Percentiles rank a stretch among this genome's conserved stretches.
These are phyloP conservation scores for Aspergillus sp. DNA, from an alignment of 2,329 filamentous ascomycete species.

Conservation along the genomic window DNA sequence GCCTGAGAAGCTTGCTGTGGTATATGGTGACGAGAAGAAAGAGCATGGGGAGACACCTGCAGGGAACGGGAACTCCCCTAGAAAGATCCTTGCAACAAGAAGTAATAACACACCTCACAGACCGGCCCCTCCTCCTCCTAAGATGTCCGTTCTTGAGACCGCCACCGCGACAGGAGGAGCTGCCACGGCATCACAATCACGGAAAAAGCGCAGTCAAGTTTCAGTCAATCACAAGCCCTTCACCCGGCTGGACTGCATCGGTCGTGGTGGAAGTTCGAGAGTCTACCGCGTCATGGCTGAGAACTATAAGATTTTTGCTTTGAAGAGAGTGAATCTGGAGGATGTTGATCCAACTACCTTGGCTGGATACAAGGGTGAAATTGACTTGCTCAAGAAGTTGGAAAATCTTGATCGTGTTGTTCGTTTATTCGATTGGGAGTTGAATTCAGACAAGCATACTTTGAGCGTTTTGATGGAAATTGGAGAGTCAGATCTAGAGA, in stretches of 20 bases:
- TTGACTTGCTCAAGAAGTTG: constrained; percentile 82
- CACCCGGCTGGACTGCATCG: constrained; percentile 85
- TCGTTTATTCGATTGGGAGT: constrained; percentile 84
- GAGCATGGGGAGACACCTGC: constrained; percentile 48
- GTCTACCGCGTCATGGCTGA: constrained; percentile 97
- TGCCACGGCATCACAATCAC: constrained; percentile 69
- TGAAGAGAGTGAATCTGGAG: constrained; percentile 90
- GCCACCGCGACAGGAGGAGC: constrained; percentile 83
- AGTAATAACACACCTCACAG: constrained; percentile 74
- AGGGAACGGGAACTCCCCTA: constrained; percentile 41
- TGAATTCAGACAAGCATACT: constrained; percentile 88
- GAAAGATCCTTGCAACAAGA: constrained; percentile 54
- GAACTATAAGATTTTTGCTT: constrained; percentile 90
- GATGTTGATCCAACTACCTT: constrained; percentile 83
- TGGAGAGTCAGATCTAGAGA: constrained; percentile 90
- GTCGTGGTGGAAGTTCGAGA: constrained; percentile 87
- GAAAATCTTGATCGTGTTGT: constrained; percentile 87
- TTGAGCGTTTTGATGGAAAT: constrained; percentile 96
- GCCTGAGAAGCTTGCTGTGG: constrained; percentile 56
- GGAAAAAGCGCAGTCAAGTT: constrained; percentile 78
- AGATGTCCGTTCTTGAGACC: constrained; percentile 94
- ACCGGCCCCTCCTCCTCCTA: constrained; percentile 80
- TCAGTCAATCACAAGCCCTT: constrained; percentile 90
- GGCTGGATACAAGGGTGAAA: constrained; percentile 89
- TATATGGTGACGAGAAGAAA: constrained; percentile 50